A percentile compares a stretch with the other conserved stretches of the same genome.
These are phyloP conservation scores for Fistulinella prunicolor DNA, from an alignment of 768 basidiomycete genomes.

Conservation along the genomic window DNA sequence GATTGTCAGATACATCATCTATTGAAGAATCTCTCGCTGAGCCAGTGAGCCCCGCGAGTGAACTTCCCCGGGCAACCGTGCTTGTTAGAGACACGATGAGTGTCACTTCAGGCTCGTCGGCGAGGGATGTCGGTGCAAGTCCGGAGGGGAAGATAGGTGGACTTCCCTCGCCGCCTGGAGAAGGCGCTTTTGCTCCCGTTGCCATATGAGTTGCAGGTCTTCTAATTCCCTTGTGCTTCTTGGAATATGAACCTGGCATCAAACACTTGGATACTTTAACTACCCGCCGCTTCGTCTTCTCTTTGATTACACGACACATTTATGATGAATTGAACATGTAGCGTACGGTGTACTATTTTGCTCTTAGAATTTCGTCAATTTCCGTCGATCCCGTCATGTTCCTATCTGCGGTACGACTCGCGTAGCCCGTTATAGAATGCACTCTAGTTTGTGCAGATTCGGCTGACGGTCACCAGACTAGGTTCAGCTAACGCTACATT, in stretches of 20 bases:
- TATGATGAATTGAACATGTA: constrained; percentile 19
- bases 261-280: constrained; percentile 15
- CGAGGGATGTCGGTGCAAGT: constrained; percentile 26
- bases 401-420: background rate
- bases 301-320: constrained; percentile 8
- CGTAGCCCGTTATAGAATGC: too few species aligned
- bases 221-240: constrained; percentile 15
- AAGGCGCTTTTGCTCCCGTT: constrained; percentile 23
- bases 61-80: constrained; percentile 25
- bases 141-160: constrained; percentile 24
- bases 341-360: constrained; percentile 26
- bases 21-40: constrained; percentile 36
- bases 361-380: constrained; percentile 23
- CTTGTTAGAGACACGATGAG: constrained; percentile 31
- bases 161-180: constrained; percentile 11
- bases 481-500: too few species aligned
- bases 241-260: constrained; percentile 7
- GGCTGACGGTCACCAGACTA: too few species aligned
- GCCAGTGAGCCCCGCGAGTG: constrained; percentile 33
- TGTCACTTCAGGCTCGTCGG: constrained; percentile 25
- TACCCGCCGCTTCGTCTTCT: constrained; percentile 5
- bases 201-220: constrained; percentile 26
- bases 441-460: background rate
- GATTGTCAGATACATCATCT: constrained; percentile 35
- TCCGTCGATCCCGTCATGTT: constrained; percentile 10